These are phyloP conservation scores for Chrysophaeum taylorii DNA, from an alignment of 352 stramenopile species.

Conservation along the genomic window DNA sequence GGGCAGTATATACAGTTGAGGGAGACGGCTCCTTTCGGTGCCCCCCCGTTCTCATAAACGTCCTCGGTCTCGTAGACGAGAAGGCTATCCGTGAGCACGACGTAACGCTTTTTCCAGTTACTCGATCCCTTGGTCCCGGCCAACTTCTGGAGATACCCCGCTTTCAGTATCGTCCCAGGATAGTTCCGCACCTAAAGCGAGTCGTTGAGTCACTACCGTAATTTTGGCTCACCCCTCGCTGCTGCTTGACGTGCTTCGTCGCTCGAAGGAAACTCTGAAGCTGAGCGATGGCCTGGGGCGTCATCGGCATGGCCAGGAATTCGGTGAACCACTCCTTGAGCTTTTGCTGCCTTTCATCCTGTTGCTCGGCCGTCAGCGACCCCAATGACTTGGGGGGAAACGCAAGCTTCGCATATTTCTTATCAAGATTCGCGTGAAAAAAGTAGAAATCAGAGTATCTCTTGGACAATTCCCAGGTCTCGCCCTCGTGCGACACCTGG, in stretches of 20 bases:
- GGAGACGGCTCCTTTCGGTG: background rate
- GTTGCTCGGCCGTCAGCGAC: background rate
- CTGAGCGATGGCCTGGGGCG: background rate
- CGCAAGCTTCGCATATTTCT: background rate
- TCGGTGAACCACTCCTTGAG: background rate
- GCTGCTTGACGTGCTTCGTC: background rate
- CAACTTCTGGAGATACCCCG: background rate
- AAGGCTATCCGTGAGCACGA: background rate
- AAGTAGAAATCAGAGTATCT: background rate
- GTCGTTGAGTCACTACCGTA: too few species aligned
- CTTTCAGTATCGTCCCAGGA: background rate
- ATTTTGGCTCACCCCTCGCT: too few species aligned
- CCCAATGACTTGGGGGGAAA: background rate
- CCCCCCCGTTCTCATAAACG: background rate
- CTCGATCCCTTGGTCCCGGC: background rate
- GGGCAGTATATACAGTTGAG: background rate
- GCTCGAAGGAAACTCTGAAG: background rate
- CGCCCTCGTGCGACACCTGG: too few species aligned
- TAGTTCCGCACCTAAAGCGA: background rate
- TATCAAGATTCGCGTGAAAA: background rate
- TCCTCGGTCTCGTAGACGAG: background rate
- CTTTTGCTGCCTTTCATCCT: background rate
- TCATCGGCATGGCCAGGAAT: background rate
- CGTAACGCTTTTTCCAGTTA: background rate
- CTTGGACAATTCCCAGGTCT: too few species aligned